phyloP scores from a whole-genome alignment of 2,329 filamentous ascomycete genomes.

The Aureobasidium namibiae region DNA sequence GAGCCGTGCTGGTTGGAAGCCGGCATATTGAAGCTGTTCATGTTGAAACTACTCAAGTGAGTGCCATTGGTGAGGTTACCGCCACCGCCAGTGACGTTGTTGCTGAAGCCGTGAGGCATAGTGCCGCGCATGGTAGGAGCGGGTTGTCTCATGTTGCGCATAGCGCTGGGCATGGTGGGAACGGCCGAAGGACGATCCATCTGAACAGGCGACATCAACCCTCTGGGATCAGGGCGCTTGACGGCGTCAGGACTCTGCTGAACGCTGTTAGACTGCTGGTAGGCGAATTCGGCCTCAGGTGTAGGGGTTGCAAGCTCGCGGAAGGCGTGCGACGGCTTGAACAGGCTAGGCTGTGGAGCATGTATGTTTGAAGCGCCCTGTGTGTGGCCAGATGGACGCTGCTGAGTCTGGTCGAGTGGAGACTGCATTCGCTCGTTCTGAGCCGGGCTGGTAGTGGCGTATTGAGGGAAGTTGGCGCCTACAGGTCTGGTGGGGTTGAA shows the following conservation, averaged over 20 bases:
- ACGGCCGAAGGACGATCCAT: background rate
- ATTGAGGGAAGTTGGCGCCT: background rate
- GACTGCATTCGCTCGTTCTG: background rate
- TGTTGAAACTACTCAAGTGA: background rate
- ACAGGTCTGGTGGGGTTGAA: background rate
- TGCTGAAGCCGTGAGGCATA: background rate
- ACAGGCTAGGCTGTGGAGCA: background rate
- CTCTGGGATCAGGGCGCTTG: background rate
- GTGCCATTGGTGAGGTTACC: background rate
- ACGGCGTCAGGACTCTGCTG: background rate
- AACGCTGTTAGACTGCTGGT: background rate
- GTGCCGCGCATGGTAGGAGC: background rate
- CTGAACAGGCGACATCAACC: background rate
- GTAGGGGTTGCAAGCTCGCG: background rate
- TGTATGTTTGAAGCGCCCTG: background rate
- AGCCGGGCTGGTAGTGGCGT: background rate
- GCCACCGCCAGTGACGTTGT: background rate
- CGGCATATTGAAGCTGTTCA: background rate
- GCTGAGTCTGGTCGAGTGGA: background rate
- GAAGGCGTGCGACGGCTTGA: background rate
- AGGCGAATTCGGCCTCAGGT: background rate
- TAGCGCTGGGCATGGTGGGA: background rate
- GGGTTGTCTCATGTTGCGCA: background rate
- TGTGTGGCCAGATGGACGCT: background rate
- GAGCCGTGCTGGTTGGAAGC: background rate